phyloP scores from a whole-genome alignment of 345 rosid genomes.

The Rhizophora mangle region DNA sequence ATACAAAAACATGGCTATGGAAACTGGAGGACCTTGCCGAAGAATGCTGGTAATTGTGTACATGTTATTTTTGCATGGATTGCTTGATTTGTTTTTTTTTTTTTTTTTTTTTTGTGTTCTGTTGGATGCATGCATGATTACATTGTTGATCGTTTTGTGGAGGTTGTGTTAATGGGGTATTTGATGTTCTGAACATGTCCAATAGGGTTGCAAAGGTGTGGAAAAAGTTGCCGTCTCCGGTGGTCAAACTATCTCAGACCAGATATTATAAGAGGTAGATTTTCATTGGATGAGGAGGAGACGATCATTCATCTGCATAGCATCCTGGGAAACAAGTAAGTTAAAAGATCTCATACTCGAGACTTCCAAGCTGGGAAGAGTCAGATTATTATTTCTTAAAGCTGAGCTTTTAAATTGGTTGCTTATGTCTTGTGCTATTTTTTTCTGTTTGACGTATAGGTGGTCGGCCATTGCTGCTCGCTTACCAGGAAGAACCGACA shows the following conservation, averaged over 20 bases:
- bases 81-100: neutral
- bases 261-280: conserved; percentile 31
- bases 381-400: no score
- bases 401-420: neutral
- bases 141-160: neutral
- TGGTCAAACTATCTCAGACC: conserved; percentile 33
- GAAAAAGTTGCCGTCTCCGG: conserved; percentile 36
- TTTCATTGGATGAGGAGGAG: conserved; percentile 31
- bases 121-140: no score
- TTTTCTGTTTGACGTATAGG: neutral
- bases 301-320: conserved; percentile 28
- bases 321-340: conserved; percentile 28
- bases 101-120: neutral
- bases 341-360: neutral
- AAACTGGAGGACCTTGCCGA: conserved; percentile 32
- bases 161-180: neutral
- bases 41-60: conserved; percentile 24
- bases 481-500: conserved; percentile 26
- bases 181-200: neutral
- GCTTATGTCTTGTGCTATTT: neutral
- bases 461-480: conserved; percentile 34
- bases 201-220: conserved; percentile 28
- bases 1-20: conserved; percentile 29
- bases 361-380: no score
- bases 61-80: neutral